Evolutionary conservation across 495 filamentous ascomycete genomes (phyloP).

Genomic region (Penicillium canariense): DNA sequence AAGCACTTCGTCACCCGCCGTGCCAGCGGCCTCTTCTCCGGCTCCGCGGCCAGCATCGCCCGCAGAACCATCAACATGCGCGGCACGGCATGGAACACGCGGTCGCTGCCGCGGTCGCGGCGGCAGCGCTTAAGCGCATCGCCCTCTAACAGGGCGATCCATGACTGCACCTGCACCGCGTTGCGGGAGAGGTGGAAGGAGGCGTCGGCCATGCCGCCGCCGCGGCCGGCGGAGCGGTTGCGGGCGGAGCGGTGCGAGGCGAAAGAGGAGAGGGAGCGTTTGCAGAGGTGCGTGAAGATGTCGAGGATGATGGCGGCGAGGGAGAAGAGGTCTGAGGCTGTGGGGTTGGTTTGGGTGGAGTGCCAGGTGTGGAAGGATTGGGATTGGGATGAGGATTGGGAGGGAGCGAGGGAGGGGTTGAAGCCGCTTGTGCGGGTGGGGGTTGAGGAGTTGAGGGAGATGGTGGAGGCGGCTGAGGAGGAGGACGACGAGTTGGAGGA

Average conservation of each 20-base stretch:
- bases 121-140: constrained; percentile 57
- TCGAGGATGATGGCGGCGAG: constrained; percentile 54
- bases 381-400: constrained; percentile 6
- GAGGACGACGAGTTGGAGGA: constrained; percentile 13
- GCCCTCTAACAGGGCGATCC: constrained; percentile 68
- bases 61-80: constrained; percentile 42
- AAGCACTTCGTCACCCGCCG: constrained; percentile 28
- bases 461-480: constrained; percentile 10
- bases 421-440: neutral
- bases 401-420: constrained; percentile 4
- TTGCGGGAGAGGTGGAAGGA: constrained; percentile 76
- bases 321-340: constrained; percentile 43
- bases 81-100: constrained; percentile 37
- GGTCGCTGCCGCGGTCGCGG: constrained; percentile 45
- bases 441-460: constrained; percentile 5
- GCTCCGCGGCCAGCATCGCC: constrained; percentile 44
- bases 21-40: constrained; percentile 37
- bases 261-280: constrained; percentile 69
- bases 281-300: constrained; percentile 77
- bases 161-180: constrained; percentile 68
- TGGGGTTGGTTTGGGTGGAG: constrained; percentile 34
- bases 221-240: constrained; percentile 63
- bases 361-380: constrained; percentile 45
- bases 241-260: constrained; percentile 68
- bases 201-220: constrained; percentile 69